phyloP scores from a whole-genome alignment of 306 rosid genomes.

The Betula pendula region DNA sequence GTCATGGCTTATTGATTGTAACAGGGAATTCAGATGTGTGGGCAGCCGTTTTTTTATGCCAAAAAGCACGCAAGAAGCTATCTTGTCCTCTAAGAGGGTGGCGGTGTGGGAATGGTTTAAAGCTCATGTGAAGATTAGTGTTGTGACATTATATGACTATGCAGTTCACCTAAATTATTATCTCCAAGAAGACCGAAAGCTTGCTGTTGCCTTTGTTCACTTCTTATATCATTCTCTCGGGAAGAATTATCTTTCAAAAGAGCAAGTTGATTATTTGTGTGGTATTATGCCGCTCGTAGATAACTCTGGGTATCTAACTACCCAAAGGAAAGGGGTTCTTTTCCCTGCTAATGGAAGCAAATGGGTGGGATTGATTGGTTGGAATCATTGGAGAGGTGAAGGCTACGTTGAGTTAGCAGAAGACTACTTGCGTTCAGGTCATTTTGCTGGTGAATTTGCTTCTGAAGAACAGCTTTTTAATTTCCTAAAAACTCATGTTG shows the following conservation, averaged over 20 bases:
- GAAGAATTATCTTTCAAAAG: constrained; percentile 10
- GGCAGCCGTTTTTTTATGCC: constrained; percentile 50
- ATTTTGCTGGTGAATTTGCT: constrained; percentile 41
- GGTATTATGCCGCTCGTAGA: constrained; percentile 57
- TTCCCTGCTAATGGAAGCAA: constrained; percentile 71
- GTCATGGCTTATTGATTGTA: constrained; percentile 64
- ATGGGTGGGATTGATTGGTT: constrained; percentile 59
- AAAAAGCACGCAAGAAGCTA: constrained; percentile 44
- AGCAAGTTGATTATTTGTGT: constrained; percentile 27
- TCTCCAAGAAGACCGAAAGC: constrained; percentile 14
- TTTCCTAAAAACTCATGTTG: constrained; percentile 43
- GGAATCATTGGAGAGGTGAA: constrained; percentile 60
- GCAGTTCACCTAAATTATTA: constrained; percentile 30
- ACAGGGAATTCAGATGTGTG: constrained; percentile 36
- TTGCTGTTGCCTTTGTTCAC: constrained; percentile 45
- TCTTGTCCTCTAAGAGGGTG: constrained; percentile 15
- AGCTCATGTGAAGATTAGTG: constrained; percentile 19
- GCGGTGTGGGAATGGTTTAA: constrained; percentile 50
- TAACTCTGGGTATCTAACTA: constrained; percentile 38
- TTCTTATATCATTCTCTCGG: constrained; percentile 51
- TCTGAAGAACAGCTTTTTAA: constrained; percentile 14
- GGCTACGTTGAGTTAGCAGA: constrained; percentile 55
- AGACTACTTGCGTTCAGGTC: constrained; percentile 34
- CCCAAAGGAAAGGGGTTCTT: constrained; percentile 34
- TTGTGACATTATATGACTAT: constrained; percentile 21